A percentile compares a stretch with the other conserved stretches of the same genome.
Evolutionary conservation across 2,329 filamentous ascomycete genomes (phyloP).

Genomic region (Colletotrichum phormii): DNA sequence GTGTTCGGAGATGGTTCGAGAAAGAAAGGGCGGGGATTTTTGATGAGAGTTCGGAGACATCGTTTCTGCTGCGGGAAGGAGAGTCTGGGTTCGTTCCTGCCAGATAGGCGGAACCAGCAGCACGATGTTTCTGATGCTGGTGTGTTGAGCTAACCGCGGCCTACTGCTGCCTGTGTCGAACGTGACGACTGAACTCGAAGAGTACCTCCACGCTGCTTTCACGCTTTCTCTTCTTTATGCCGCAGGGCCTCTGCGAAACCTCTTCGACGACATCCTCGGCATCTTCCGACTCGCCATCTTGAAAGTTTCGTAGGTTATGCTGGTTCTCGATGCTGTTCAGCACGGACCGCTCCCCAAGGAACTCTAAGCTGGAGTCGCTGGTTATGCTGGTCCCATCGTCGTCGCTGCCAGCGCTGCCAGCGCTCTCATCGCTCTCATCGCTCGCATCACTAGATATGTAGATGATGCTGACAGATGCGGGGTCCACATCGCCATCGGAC

Average conservation of each 20-base stretch:
- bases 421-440: background rate
- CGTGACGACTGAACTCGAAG: conserved; percentile 13
- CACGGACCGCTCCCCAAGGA: conserved; percentile 4
- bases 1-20: background rate
- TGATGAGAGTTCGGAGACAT: background rate
- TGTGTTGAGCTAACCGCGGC: background rate
- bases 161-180: background rate
- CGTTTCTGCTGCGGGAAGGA: conserved; percentile 1
- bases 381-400: background rate
- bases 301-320: background rate
- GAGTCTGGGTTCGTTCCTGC: conserved; percentile 5
- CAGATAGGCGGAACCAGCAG: conserved; percentile 17
- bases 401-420: no score
- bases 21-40: background rate
- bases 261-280: background rate
- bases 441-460: conserved; percentile 3
- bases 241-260: background rate
- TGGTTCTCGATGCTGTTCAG: background rate
- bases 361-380: conserved; percentile 13
- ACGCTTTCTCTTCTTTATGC: conserved; percentile 12
- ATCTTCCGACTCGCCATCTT: background rate
- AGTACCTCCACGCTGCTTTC: conserved; percentile 21
- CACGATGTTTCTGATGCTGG: background rate
- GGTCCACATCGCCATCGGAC: background rate
- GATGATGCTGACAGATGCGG: background rate